Evolutionary conservation across 306 rosid genomes (phyloP), one percentile per base, ranked within the genome.

Genomic region (Carpinus fangiana): DNA sequence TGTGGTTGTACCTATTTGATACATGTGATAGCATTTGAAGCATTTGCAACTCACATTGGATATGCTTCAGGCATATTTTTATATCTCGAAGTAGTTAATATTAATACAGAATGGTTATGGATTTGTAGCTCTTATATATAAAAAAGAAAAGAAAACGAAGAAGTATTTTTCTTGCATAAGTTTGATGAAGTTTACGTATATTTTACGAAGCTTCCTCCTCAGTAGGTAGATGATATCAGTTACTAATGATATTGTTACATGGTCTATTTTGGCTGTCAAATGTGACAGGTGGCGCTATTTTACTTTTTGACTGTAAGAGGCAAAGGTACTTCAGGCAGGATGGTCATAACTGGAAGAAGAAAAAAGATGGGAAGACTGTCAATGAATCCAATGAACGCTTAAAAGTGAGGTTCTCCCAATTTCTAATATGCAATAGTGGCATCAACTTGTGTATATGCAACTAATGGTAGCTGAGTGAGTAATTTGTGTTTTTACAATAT

Each of bases 341-440:
- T 78, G 99, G 98, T 38, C 94, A 93, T 87, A 93, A 90, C 84
- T 93, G 99, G 99, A 96, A 93, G 87, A 93, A 96, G 94, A 96
- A 96, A 81, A 96, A 89, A 68, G 98, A 93, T 73, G 98, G 98
- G 80, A 95, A 95, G 88, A 95, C 34, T 31, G 34, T 95, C 20
- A 95, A 95, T 83, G 99, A 95, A 89, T 98, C 99, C 54, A 98
- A 95, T 8, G 99, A 95, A 82, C 99, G 93, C 84, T 88, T 95
- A 74, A 95, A 95, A 86, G 99, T 95, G 86, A 93, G 97, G 45
- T 55, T 77, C 75, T 80, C 79, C 51, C 72, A 62, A 61, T 85
- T 82, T 62, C 62, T 45, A 45, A 47, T 51, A 54, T 81, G 18
- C 34, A 16, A 41, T 46, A 31, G 61, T 52, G 64, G 47, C 61